These are phyloP conservation scores for Phlebiopsis flavidoalba DNA, from an alignment of 768 basidiomycete species.

Conservation along the genomic window DNA sequence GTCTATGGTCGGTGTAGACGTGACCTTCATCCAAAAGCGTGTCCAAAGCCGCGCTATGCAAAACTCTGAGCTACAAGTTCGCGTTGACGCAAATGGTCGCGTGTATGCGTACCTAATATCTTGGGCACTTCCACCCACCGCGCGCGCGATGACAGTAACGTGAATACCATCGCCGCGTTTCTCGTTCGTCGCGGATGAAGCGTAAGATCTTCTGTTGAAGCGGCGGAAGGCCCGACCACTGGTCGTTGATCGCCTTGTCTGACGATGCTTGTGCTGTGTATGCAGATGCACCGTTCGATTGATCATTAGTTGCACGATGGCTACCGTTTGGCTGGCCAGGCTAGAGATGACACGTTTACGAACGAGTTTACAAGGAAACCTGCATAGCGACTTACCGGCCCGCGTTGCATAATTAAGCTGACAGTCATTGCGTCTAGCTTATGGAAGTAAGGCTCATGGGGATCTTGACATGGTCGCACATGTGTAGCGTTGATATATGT, in stretches of 20 bases:
- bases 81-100: background rate
- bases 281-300: conserved; percentile 20
- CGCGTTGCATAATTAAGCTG: conserved; percentile 59
- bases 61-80: background rate
- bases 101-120: conserved; percentile 58
- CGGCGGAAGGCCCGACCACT: conserved; percentile 51
- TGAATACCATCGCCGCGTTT: conserved; percentile 59
- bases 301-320: background rate
- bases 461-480: conserved; percentile 63
- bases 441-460: conserved; percentile 81
- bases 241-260: conserved; percentile 25
- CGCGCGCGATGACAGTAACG: conserved; percentile 65
- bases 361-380: background rate
- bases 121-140: conserved; percentile 52
- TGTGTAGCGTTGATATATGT: conserved; percentile 76
- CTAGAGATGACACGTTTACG: background rate
- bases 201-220: conserved; percentile 61
- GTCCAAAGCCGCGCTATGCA: conserved; percentile 63
- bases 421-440: conserved; percentile 69
- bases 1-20: conserved; percentile 75
- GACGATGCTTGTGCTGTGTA: conserved; percentile 28
- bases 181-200: conserved; percentile 50
- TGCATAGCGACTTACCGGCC: conserved; percentile 42
- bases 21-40: conserved; percentile 73
- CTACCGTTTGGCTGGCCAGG: conserved; percentile 16